Conservation (phyloP, 495 filamentous ascomycete genomes). For the Corynascus novoguineensis region DNA sequence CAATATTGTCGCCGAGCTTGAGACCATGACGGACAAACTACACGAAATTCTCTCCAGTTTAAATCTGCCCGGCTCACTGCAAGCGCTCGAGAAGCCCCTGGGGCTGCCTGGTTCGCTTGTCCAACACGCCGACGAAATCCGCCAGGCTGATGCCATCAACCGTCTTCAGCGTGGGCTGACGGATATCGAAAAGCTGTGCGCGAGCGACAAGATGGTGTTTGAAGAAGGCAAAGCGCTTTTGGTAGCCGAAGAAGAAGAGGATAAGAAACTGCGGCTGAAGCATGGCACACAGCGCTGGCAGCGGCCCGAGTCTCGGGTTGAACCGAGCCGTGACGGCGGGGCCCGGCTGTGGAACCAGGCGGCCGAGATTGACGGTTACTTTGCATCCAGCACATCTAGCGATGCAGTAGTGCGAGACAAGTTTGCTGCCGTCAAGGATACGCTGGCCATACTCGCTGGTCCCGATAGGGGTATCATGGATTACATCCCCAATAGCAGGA, state of each 20-base stretch:
- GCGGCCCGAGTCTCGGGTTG: constrained; percentile 56
- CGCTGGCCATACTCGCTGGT: constrained; percentile 68
- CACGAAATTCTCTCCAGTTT: constrained; percentile 76
- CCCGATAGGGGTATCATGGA: constrained; percentile 75
- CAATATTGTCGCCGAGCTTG: constrained; percentile 76
- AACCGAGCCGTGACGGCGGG: constrained; percentile 52
- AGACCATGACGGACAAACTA: constrained; percentile 70
- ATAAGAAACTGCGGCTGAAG: constrained; percentile 65
- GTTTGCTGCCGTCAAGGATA: constrained; percentile 65
- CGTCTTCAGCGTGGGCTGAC: constrained; percentile 69
- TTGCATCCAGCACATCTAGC: constrained; percentile 75
- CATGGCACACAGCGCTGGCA: constrained; percentile 87
- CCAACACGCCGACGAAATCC: constrained; percentile 89
- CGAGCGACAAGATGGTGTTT: constrained; percentile 66
- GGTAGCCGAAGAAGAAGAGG: constrained; percentile 74
- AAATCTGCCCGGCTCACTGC: constrained; percentile 87
- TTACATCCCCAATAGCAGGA: constrained; percentile 80
- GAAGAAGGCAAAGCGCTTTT: constrained; percentile 75
- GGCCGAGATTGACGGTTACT: constrained; percentile 78
- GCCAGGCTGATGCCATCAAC: constrained; percentile 82
- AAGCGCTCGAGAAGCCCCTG: constrained; percentile 90
- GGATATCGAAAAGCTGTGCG: constrained; percentile 80
- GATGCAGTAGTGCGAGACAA: constrained; percentile 78
- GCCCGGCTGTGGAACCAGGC: constrained; percentile 70
- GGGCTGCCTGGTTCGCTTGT: constrained; percentile 80